Conservation (phyloP, 2,329 filamentous ascomycete genomes). For the Trichothecium roseum region DNA sequence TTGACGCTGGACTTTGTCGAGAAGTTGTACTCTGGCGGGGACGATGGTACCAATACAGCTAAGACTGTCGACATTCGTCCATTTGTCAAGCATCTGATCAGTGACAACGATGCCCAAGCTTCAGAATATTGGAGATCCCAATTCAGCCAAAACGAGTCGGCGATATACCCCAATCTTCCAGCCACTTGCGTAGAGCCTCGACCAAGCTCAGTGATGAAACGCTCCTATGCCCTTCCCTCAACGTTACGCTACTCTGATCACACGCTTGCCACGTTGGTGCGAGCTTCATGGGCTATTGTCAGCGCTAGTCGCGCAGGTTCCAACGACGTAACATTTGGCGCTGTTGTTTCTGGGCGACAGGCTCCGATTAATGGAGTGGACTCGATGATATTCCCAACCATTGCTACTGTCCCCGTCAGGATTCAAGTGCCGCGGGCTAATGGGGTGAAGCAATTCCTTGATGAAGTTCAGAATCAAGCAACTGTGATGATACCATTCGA, state of each 20-base stretch:
- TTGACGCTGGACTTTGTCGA: constrained; percentile 12
- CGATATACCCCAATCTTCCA: background rate
- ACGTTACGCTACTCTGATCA: no score
- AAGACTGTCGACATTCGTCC: no score
- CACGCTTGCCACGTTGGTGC: constrained; percentile 1
- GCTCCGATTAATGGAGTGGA: constrained; percentile 13
- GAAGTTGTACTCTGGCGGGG: no score
- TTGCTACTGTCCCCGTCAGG: constrained; percentile 15
- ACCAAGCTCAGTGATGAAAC: no score
- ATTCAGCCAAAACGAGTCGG: no score
- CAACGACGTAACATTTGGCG: constrained; percentile 18
- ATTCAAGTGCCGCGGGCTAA: constrained; percentile 13
- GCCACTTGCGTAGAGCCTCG: background rate
- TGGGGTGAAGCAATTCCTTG: constrained; percentile 27
- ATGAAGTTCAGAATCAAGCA: constrained; percentile 12
- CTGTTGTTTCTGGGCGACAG: constrained; percentile 12
- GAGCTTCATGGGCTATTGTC: constrained; percentile 1
- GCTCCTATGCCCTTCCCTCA: no score
- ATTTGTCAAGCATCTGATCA: no score
- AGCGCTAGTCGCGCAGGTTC: constrained; percentile 1
- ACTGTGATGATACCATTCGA: constrained; percentile 9
- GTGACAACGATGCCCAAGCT: no score
- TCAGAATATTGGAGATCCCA: no score
- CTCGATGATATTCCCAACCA: constrained; percentile 13
- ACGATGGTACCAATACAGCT: no score